Conservation (phyloP, 2,329 filamentous ascomycete genomes). For the Pseudogymnoascus sp. region DNA sequence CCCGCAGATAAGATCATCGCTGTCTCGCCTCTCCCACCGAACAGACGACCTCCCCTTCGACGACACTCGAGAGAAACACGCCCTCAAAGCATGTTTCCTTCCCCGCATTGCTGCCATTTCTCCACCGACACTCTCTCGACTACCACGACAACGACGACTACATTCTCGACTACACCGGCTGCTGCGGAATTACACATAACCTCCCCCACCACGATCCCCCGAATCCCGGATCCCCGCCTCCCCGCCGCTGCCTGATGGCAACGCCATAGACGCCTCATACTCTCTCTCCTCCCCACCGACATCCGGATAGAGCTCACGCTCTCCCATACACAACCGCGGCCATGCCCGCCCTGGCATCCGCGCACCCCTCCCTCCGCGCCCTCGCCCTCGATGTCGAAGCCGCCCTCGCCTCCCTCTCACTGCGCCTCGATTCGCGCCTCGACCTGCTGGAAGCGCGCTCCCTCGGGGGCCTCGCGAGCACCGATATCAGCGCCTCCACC, state of each 20-base stretch:
- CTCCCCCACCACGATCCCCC: neutral
- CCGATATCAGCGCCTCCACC: neutral
- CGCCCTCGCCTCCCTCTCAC: neutral
- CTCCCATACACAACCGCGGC: neutral
- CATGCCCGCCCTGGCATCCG: neutral
- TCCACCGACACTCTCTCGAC: neutral
- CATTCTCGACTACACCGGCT: neutral
- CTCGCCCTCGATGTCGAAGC: neutral
- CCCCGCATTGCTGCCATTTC: neutral
- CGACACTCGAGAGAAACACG: neutral
- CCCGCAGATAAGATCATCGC: conserved; percentile 1
- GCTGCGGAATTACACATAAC: neutral
- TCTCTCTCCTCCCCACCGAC: neutral
- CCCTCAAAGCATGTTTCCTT: neutral
- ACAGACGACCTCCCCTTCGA: neutral
- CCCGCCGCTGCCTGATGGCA: neutral
- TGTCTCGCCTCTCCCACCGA: neutral
- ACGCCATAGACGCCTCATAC: neutral
- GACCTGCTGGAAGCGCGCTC: neutral
- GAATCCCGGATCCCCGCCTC: neutral
- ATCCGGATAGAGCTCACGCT: neutral
- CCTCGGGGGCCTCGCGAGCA: neutral
- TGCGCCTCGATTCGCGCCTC: neutral
- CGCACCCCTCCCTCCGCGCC: neutral
- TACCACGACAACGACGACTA: neutral